A percentile compares a stretch with the other conserved stretches of the same genome.
Evolutionary conservation across 2,329 filamentous ascomycete genomes (phyloP).

Genomic region (Aspergillus fischeri): DNA sequence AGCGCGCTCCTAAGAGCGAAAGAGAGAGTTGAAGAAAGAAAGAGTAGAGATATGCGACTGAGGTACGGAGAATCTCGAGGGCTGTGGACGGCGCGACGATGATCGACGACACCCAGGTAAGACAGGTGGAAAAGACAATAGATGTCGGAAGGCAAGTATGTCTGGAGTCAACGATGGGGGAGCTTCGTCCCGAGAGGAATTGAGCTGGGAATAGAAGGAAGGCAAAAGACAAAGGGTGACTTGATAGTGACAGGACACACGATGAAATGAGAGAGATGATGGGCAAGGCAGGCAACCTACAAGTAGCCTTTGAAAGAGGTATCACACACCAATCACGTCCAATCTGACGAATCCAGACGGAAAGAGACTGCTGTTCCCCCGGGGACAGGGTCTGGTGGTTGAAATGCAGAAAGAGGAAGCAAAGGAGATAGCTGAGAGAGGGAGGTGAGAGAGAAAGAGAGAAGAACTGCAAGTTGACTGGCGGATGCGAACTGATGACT

Average conservation of each 20-base stretch:
- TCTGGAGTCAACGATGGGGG: slow-evolving; percentile 5
- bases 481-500: not conserved
- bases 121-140: slow-evolving; percentile 13
- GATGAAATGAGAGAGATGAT: slow-evolving; percentile 18
- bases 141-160: slow-evolving; percentile 8
- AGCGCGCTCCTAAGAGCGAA: slow-evolving; percentile 14
- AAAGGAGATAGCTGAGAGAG: not conserved
- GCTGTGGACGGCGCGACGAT: slow-evolving; percentile 17
- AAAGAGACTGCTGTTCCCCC: slow-evolving; percentile 8
- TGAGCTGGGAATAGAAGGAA: slow-evolving; percentile 16
- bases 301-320: slow-evolving; percentile 35
- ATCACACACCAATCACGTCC: slow-evolving; percentile 11
- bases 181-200: slow-evolving; percentile 5
- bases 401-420: not conserved
- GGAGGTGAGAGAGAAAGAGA: not conserved
- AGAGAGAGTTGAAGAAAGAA: slow-evolving; percentile 12
- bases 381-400: slow-evolving; percentile 2
- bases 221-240: slow-evolving; percentile 15
- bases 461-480: not conserved
- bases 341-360: slow-evolving; percentile 14
- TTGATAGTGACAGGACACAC: slow-evolving; percentile 10
- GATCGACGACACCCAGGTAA: slow-evolving; percentile 13
- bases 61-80: slow-evolving; percentile 11
- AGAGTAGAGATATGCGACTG: slow-evolving; percentile 3
- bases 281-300: slow-evolving; percentile 39